phyloP scores from a whole-genome alignment of 2,329 filamentous ascomycete genomes.

The Beauveria asiatica region DNA sequence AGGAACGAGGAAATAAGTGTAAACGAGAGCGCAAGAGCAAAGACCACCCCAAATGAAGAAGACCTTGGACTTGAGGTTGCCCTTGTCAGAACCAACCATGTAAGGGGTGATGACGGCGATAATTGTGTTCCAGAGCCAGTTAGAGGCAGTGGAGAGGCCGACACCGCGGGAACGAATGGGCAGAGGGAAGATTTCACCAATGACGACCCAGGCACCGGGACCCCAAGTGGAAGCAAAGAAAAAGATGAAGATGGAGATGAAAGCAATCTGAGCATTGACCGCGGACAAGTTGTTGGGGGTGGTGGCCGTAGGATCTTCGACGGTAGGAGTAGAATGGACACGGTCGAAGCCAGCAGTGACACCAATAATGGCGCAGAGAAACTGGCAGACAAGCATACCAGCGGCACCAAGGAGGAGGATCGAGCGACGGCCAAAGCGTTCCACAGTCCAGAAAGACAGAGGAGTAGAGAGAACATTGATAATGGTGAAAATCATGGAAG shows the following conservation, averaged over 20 bases:
- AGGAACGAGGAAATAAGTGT: constrained; percentile 65
- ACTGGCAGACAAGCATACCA: constrained; percentile 81
- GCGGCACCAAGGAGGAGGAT: constrained; percentile 71
- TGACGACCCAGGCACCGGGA: constrained; percentile 70
- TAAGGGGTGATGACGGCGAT: constrained; percentile 64
- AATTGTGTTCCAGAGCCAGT: constrained; percentile 85
- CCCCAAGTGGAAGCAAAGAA: constrained; percentile 89
- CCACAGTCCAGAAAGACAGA: constrained; percentile 78
- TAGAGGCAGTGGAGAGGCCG: constrained; percentile 75
- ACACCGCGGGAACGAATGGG: constrained; percentile 85
- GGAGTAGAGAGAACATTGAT: constrained; percentile 84
- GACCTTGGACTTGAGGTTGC: constrained; percentile 59
- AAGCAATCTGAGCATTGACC: constrained; percentile 66
- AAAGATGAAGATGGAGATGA: constrained; percentile 89
- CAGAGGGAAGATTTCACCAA: constrained; percentile 85
- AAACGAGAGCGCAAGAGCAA: constrained; percentile 51
- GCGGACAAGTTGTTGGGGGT: constrained; percentile 47
- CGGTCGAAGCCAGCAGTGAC: constrained; percentile 49
- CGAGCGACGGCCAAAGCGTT: constrained; percentile 70
- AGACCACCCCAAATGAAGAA: constrained; percentile 71
- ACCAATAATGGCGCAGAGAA: constrained; percentile 73
- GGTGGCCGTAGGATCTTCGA: constrained; percentile 28
- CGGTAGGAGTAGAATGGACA: constrained; percentile 34
- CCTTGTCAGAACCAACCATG: constrained; percentile 53
- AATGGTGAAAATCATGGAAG: constrained; percentile 76